Percentiles rank a stretch among this genome's conserved stretches.
phyloP scores from a whole-genome alignment of 768 basidiomycete species.

The Cystoderma amianthinum region DNA sequence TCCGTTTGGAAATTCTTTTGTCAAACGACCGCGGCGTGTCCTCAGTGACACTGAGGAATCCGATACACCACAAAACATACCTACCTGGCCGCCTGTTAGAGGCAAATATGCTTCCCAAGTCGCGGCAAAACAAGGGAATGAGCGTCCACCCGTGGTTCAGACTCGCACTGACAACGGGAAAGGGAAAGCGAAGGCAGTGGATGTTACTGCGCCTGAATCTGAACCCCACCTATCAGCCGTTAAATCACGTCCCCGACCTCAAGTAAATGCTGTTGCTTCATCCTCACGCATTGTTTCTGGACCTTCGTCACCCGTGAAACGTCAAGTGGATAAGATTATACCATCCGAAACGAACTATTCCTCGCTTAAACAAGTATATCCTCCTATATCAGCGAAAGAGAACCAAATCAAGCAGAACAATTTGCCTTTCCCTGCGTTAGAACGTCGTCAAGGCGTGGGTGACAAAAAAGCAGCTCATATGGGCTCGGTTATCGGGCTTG shows the following conservation, averaged over 20 bases:
- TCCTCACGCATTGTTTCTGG: neutral
- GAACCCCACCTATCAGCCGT: neutral
- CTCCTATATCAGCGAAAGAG: too few species aligned
- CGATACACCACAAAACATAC: neutral
- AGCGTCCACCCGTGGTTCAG: neutral
- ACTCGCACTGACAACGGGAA: neutral
- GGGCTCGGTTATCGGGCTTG: too few species aligned
- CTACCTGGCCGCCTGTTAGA: neutral
- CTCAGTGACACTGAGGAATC: neutral
- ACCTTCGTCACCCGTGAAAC: too few species aligned
- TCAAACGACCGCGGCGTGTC: neutral
- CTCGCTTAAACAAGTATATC: too few species aligned
- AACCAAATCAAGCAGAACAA: too few species aligned
- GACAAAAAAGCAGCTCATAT: too few species aligned
- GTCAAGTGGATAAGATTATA: too few species aligned
- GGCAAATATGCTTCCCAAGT: neutral
- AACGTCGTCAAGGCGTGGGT: too few species aligned
- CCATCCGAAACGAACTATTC: too few species aligned
- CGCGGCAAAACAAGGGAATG: neutral
- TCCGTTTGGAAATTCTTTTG: neutral
- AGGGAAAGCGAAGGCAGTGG: neutral
- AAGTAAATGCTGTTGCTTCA: neutral
- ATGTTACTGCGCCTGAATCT: neutral
- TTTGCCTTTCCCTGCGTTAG: too few species aligned
- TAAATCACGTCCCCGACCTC: neutral